Base-by-base conservation (phyloP, 2,329 filamentous ascomycete genomes). In the Microsporum canis region DNA sequence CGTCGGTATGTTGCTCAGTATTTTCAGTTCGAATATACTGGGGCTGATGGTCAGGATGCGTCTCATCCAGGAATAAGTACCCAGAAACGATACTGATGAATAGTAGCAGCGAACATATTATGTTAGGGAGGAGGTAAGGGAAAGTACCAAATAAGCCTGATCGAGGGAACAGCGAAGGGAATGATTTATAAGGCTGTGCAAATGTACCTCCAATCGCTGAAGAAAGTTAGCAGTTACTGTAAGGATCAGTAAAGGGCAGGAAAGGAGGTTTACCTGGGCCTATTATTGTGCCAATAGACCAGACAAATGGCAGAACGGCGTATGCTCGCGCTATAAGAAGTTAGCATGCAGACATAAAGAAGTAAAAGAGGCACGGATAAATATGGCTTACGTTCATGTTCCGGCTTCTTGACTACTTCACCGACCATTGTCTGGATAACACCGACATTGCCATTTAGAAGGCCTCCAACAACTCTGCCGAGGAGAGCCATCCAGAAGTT, bases 351-450 rank as follows among this genome's bases (percentile, higher is more conserved):
- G 29, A 31, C 41, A 38, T 49, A n/a, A 2, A 34, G 14, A 43
- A 23, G 3, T 8, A 8, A 39, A 39, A 10, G 34, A 39, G n/a
- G 51, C 27, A 53, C 12, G 10, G 7, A 4, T 34, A 8, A 33
- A 27, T 29, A 49, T 17, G 31, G 53, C 64, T 10, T 61, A 68
- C 88, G 91, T 70, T 96, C 92, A 8, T 96, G 79, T 69, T 91
- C 88, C 71, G 83, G 90, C 71, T 92, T 85, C 0, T 89, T 88
- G 1, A 96, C 91, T 81, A 96, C 86, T 73, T 96, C 92, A 0
- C 91, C 92, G 1, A 96, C 91, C 78, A 94, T 91, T n/a, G 90
- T 95, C 65, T 91, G 79, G 64, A 96, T 87, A 63, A 96, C 96
- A 1, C 94, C 88, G 31, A 92, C 86, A 71, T 96, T 97, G 60